Base-by-base conservation (phyloP, 164 flowering plant genomes). In the Cinnamomum chago region DNA sequence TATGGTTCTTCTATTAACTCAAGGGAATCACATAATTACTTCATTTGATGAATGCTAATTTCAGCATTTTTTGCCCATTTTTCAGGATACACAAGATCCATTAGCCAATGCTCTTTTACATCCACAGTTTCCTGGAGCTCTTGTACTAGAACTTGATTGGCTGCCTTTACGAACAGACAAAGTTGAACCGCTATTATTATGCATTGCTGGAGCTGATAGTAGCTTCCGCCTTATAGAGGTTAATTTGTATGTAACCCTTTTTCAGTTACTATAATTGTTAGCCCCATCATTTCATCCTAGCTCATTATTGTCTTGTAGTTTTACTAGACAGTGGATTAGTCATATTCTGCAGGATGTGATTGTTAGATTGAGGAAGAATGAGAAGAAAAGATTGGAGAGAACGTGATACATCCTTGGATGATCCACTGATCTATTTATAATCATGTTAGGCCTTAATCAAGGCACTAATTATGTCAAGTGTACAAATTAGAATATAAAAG, bases 191-290 rank as follows among this genome's bases (percentile, higher is more conserved):
- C 84, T 94, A 80, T 91, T 94, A 74, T 79, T 96, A 72, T 96
- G 99, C 84, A 87, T 96, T 78, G 98, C 99, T 79, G 99, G 98
- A 80, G 99, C 99, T 73, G 98, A 96, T 84, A 86, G 99, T 78
- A 96, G 98, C 86, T 92, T 94, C 82, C 98, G 98, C 71, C 95
- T 94, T 77, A 84, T 94, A 82, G 99, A 94, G 83, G 84, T 92
- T 76, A 88, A 85, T 72, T 77, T 88, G 99, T 96, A 89, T 58
- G 99, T 85, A 60, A 9, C 47, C 66, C 60, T 35, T 67, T 68
- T 71, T 80, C 28, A 40, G 9, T 22, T 51, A 47, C 28, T 67
- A 24, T 35, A 28, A 7, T 14, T 11, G 15, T 67, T 67, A 30
- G 5, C 6, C 69, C 18, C n/a, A 22, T 67, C 12, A 33, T 25